Evolutionary conservation across 345 rosid genomes (phyloP).

Genomic region (Salix suchowensis): DNA sequence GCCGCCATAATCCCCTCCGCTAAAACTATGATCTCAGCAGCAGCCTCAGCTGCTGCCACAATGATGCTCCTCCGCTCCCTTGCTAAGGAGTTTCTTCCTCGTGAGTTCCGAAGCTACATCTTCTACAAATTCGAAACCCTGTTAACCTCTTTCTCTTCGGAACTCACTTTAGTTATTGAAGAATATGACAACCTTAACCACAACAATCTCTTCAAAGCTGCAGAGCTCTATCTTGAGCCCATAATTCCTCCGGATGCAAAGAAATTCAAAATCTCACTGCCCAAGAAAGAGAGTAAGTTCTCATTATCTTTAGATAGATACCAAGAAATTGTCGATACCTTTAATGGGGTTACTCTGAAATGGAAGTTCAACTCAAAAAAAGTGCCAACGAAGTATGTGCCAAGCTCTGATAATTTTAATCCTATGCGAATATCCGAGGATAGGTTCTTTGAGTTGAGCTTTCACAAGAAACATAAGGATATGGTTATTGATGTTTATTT

Average conservation of each 20-base stretch:
- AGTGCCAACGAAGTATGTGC: neutral
- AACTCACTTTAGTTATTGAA: constrained; percentile 29
- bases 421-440: neutral
- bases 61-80: constrained; percentile 33
- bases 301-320: constrained; percentile 18
- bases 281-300: constrained; percentile 16
- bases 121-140: constrained; percentile 13
- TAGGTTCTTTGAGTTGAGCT: constrained; percentile 24
- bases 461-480: constrained; percentile 33
- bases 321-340: constrained; percentile 26
- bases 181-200: constrained; percentile 33
- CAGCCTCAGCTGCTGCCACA: constrained; percentile 34
- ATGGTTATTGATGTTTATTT: constrained; percentile 25
- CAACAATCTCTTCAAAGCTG: constrained; percentile 33
- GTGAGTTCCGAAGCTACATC: constrained; percentile 27
- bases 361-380: constrained; percentile 23
- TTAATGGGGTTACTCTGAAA: constrained; percentile 29
- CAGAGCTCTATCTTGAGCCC: constrained; percentile 37
- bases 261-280: constrained; percentile 15
- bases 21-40: constrained; percentile 27
- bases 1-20: constrained; percentile 28
- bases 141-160: constrained; percentile 14
- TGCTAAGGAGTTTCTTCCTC: constrained; percentile 25
- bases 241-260: constrained; percentile 17
- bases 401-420: neutral